Base-by-base conservation (phyloP, 805 yeast genomes). In the Kodamaea kaohsiungensis region DNA sequence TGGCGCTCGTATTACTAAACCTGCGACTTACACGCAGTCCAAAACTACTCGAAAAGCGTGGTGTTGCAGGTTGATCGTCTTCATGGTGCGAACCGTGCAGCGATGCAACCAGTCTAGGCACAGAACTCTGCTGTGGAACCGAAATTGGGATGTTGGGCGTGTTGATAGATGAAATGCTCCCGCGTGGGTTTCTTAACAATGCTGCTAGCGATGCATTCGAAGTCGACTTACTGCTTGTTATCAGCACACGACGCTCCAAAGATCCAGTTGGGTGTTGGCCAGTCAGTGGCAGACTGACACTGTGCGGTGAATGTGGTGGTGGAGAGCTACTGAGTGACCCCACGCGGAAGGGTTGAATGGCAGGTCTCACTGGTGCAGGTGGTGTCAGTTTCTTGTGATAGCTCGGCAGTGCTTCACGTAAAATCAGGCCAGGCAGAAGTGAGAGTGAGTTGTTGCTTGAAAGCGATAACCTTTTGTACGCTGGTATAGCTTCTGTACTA, bases 21-120 rank as follows among this genome's bases (percentile, higher is more conserved):
- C 88, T 75, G n/a, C 87, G 78, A 54, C 77, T 72, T 13, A 73
- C 77, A 48, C 89, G 72, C n/a, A 86, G 84, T 0, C 89, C 89
- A 67, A 87, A 87, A 0, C 92, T 86, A 0, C 93, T 84, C 1
- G 89, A 81, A 59, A 86, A 87, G 58, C 85, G 78, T 1, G 89
- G 87, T 0, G 86, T 75, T 71, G 61, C 46, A 63, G 66, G 17
- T 68, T 74, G 1, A 56, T 65, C 66, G n/a, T 61, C 66, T 18
- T 73, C 78, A 19, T 59, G 59, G n/a, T 53, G 63, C n/a, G 72
- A 69, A 5, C 77, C 78, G 57, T 72, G 77, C 0, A 77, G 72
- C 3, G 79, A 75, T 0, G 77, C 68, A 4, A 71, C 61, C 1
- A 78, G 73, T 48, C 72, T 59, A 0, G 80, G 77, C 17, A 73